Evolutionary conservation across 345 rosid species (phyloP).

Genomic region (Jatropha curcas): DNA sequence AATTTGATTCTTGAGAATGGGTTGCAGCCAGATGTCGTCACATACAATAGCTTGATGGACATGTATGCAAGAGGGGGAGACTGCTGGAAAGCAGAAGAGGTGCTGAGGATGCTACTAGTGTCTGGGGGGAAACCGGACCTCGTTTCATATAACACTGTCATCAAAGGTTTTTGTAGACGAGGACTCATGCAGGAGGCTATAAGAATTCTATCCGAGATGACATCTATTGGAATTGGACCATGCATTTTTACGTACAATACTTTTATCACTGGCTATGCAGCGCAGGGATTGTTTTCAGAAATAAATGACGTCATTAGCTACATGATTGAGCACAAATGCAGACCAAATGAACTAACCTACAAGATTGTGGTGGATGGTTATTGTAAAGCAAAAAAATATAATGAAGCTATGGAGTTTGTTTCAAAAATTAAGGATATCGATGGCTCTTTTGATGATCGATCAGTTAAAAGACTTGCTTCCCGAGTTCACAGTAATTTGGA

Average conservation of each 20-base stretch:
- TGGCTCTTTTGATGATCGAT: slow-evolving; percentile 47
- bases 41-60: slow-evolving; percentile 89
- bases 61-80: slow-evolving; percentile 82
- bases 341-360: slow-evolving; percentile 81
- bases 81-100: slow-evolving; percentile 86
- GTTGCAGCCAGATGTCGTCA: slow-evolving; percentile 74
- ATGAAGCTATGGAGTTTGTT: slow-evolving; percentile 79
- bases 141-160: slow-evolving; percentile 85
- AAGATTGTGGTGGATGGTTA: slow-evolving; percentile 82
- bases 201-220: slow-evolving; percentile 76
- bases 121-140: slow-evolving; percentile 63
- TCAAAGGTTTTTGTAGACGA: slow-evolving; percentile 86
- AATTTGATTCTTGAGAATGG: slow-evolving; percentile 52
- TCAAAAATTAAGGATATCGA: slow-evolving; percentile 60
- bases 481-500: slow-evolving; percentile 51
- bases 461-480: slow-evolving; percentile 55
- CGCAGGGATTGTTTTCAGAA: slow-evolving; percentile 62
- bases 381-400: slow-evolving; percentile 63
- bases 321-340: slow-evolving; percentile 69
- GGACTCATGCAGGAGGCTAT: slow-evolving; percentile 85
- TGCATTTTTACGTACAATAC: slow-evolving; percentile 89
- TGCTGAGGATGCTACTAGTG: slow-evolving; percentile 49
- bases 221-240: slow-evolving; percentile 60
- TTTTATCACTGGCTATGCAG: slow-evolving; percentile 67
- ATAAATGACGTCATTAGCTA: slow-evolving; percentile 62